phyloP scores from a whole-genome alignment of 2,329 filamentous ascomycete species.

The Coleophoma eucalyptorum region DNA sequence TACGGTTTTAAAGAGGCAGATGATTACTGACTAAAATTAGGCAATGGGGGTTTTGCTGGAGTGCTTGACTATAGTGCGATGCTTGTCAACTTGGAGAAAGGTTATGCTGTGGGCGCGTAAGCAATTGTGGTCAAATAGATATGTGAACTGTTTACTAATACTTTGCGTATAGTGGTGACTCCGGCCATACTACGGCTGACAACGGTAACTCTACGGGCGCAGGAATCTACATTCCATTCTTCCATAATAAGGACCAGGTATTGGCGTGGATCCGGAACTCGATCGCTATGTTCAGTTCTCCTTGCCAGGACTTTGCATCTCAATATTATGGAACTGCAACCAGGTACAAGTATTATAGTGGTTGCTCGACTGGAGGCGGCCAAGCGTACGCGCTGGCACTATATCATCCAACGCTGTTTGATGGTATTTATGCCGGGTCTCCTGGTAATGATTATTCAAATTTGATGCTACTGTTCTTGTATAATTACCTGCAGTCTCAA shows the following conservation, averaged over 20 bases:
- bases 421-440: conserved; percentile 34
- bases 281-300: neutral
- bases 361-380: conserved; percentile 35
- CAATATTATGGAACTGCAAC: conserved; percentile 26
- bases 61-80: conserved; percentile 12
- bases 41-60: conserved; percentile 22
- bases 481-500: conserved; percentile 4
- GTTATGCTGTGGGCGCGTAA: conserved; percentile 19
- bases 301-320: conserved; percentile 20
- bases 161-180: conserved; percentile 10
- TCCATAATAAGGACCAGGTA: conserved; percentile 2
- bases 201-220: neutral
- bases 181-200: conserved; percentile 17
- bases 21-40: conserved; percentile 1
- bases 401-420: conserved; percentile 32
- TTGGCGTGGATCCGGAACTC: conserved; percentile 4
- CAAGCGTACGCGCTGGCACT: conserved; percentile 34
- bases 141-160: neutral
- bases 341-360: conserved; percentile 29
- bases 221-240: conserved; percentile 1
- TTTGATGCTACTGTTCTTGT: conserved; percentile 2
- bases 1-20: neutral
- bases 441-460: conserved; percentile 23
- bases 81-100: conserved; percentile 16
- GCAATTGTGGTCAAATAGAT: neutral